phyloP scores from a whole-genome alignment of 768 basidiomycete species.

The Suillus brevipes region DNA sequence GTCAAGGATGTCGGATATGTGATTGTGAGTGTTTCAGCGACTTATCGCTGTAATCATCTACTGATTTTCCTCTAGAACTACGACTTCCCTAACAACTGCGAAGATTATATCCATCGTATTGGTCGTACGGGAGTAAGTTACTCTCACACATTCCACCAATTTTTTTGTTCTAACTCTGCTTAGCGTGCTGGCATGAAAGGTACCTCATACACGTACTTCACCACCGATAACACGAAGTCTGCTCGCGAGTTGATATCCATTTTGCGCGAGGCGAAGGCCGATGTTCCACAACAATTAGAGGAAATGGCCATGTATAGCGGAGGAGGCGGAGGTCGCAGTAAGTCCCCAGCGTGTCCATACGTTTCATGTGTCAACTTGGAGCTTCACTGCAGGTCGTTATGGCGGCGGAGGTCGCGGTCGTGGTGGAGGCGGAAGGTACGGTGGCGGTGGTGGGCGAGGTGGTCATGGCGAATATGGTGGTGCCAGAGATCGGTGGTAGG shows the following conservation, averaged over 20 bases:
- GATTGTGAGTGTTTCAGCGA: constrained; percentile 59
- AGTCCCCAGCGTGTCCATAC: constrained; percentile 23
- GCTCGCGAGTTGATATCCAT: constrained; percentile 91
- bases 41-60: constrained; percentile 6
- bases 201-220: constrained; percentile 94
- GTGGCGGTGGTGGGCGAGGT: constrained; percentile 41
- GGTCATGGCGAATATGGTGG: constrained; percentile 36
- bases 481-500: constrained; percentile 17
- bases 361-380: constrained; percentile 7
- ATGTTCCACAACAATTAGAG: constrained; percentile 84
- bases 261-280: constrained; percentile 82
- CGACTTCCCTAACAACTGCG: constrained; percentile 97
- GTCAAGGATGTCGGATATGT: constrained; percentile 99
- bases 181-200: constrained; percentile 92
- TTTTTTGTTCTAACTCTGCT: constrained; percentile 18
- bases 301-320: constrained; percentile 91
- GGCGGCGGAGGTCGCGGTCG: constrained; percentile 47
- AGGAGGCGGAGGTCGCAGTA: constrained; percentile 75
- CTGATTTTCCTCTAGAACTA: constrained; percentile 64
- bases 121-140: constrained; percentile 87
- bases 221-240: constrained; percentile 91
- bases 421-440: constrained; percentile 42
- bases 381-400: constrained; percentile 63
- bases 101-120: constrained; percentile 99
- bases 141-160: neutral